Conservation (phyloP, 768 basidiomycete genomes). For the Hygrophoropsis aurantiaca region DNA sequence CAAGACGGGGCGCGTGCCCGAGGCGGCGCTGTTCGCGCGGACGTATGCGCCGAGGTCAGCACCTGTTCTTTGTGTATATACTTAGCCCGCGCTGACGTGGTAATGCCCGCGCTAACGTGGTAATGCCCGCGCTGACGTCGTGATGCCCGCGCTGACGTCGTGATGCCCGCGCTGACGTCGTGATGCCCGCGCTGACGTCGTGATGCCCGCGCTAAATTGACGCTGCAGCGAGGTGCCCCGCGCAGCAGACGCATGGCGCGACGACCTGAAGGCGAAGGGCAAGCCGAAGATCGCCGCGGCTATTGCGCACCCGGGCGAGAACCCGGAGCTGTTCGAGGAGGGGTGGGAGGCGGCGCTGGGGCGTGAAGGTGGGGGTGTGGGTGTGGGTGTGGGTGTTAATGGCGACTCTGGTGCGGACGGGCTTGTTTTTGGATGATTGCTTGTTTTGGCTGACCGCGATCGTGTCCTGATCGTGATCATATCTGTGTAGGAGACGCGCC, state of each 20-base stretch:
- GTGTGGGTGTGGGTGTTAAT: background rate
- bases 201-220: background rate
- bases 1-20: conserved; percentile 83
- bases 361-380: conserved; percentile 29
- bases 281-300: conserved; percentile 76
- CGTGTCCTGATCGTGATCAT: too few species aligned
- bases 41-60: conserved; percentile 85
- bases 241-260: conserved; percentile 78
- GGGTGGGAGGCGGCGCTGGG: conserved; percentile 47
- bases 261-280: conserved; percentile 64
- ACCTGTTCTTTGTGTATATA: background rate
- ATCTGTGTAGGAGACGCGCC: too few species aligned
- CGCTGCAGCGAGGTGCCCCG: conserved; percentile 54
- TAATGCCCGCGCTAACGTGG: too few species aligned
- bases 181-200: too few species aligned
- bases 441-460: too few species aligned
- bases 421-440: too few species aligned
- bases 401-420: conserved; percentile 13
- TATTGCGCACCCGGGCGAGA: conserved; percentile 71
- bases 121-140: too few species aligned
- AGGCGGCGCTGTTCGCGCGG: conserved; percentile 92
- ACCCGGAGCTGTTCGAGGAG: conserved; percentile 78
- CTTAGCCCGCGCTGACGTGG: too few species aligned
- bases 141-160: too few species aligned
- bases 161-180: too few species aligned